These are phyloP conservation scores for Coprinopsis cinerea DNA, from an alignment of 768 basidiomycete genomes.

Conservation along the genomic window DNA sequence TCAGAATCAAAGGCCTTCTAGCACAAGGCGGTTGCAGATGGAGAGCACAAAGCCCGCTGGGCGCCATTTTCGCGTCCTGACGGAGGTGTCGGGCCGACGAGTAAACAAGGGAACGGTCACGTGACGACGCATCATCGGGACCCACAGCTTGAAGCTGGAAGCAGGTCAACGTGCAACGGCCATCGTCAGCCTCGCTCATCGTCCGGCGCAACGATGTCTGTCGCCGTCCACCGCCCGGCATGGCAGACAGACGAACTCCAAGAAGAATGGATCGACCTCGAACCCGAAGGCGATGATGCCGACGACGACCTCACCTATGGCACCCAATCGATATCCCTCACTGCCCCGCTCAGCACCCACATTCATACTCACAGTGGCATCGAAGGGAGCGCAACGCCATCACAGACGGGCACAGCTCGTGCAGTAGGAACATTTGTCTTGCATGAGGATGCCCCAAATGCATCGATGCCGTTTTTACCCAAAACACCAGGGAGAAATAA, in stretches of 20 bases:
- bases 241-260: slow-evolving; percentile 89
- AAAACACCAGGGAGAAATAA: slow-evolving; percentile 61
- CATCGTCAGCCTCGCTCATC: slow-evolving; percentile 2
- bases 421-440: slow-evolving; percentile 70
- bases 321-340: slow-evolving; percentile 56
- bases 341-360: slow-evolving; percentile 46
- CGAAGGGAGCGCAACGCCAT: slow-evolving; percentile 21
- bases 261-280: slow-evolving; percentile 84
- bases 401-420: slow-evolving; percentile 23
- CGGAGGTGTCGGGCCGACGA: no score
- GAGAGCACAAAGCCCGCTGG: no score
- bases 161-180: no score
- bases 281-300: slow-evolving; percentile 35
- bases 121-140: no score
- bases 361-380: slow-evolving; percentile 42
- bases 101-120: no score
- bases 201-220: slow-evolving; percentile 25
- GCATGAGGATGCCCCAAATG: slow-evolving; percentile 56
- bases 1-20: no score
- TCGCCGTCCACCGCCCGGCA: slow-evolving; percentile 38
- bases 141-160: no score
- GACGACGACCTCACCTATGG: slow-evolving; percentile 37
- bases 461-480: slow-evolving; percentile 42
- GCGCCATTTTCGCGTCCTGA: no score
- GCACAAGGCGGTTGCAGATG: no score